Evolutionary conservation across 2,329 filamentous ascomycete genomes (phyloP).

Genomic region (Colletotrichum sidae): DNA sequence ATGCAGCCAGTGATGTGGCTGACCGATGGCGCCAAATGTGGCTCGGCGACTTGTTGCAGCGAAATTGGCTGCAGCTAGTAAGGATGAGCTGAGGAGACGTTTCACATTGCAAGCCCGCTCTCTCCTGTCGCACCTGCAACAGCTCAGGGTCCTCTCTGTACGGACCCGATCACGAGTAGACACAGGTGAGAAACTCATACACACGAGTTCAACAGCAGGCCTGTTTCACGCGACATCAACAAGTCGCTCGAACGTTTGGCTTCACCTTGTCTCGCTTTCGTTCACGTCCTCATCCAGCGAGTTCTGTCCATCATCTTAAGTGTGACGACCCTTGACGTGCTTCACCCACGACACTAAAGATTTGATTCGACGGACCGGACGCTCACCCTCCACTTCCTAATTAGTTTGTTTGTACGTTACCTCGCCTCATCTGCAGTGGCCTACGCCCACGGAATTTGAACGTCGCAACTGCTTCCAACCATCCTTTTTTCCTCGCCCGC

Average conservation of each 20-base stretch:
- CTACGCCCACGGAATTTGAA: too few species aligned
- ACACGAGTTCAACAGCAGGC: too few species aligned
- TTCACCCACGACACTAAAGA: too few species aligned
- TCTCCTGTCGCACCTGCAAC: conserved; percentile 25
- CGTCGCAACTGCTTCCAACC: too few species aligned
- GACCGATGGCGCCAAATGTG: not conserved
- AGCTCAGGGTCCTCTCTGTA: not conserved
- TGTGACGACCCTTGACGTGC: too few species aligned
- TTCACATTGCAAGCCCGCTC: conserved; percentile 23
- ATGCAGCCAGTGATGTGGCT: not conserved
- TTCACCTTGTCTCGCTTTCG: not conserved
- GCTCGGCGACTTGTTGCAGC: too few species aligned
- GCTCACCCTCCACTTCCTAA: conserved; percentile 13
- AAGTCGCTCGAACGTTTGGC: too few species aligned
- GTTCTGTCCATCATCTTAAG: too few species aligned
- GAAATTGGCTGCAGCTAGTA: conserved; percentile 15
- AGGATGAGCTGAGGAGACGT: conserved; percentile 37
- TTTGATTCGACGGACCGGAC: not conserved
- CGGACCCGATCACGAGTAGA: too few species aligned
- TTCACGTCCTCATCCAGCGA: not conserved
- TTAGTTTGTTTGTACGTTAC: conserved; percentile 7
- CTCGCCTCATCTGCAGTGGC: not conserved
- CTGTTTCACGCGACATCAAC: too few species aligned
- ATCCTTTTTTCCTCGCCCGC: not conserved
- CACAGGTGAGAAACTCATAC: too few species aligned